Evolutionary conservation across 2,329 filamentous ascomycete genomes (phyloP), one percentile per base, ranked within the genome.

Genomic region (Fusarium sp.): DNA sequence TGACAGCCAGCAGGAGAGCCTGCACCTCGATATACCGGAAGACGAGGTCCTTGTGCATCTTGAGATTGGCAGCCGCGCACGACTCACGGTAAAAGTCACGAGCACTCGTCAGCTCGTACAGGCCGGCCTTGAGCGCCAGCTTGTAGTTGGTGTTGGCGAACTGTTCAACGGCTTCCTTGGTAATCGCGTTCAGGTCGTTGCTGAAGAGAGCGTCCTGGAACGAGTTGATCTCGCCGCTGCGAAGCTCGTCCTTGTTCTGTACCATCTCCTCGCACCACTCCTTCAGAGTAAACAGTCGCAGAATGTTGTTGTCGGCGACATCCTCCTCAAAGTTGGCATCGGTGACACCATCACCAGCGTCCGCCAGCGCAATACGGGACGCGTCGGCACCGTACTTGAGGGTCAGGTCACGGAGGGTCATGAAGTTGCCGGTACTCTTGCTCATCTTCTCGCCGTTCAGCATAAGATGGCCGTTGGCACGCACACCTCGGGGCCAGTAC

Each of bases 401-500:
- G 16, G 96, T 93, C 34, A 95, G 90, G 72, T 98, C 94, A 64
- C 92, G 90, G 62, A 98, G 88, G 13, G 97, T 98, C 82, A 99
- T 88, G 87, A 99, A 99, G 86, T 98, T 99, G 72, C 97, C 97
- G 0, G 95, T 98, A 64, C 93, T 96, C 87, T 99, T 99, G 82
- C 92, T 93, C 97, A 99, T 99, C 90, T 99, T 99, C 82, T 98
- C 94, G 59, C 96, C 96, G 82, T 99, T 99, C 74, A 99, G 88
- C 83, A 97, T 91, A 79, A 98, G 86, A 85, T 98, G 96, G 2
- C 97, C 97, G 81, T 99, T 99, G 72, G 94, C 92, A 75, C 97
- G 93, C 76, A 98, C 89, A 72, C 92, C 92, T 61, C 89, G 90
- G 13, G 97, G 97, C 95, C 96, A 98, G 87, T 95, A 97, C 82